Base-by-base conservation (phyloP, 192 early-diverging fungal genomes). In the Neocallimastix lanati region DNA sequence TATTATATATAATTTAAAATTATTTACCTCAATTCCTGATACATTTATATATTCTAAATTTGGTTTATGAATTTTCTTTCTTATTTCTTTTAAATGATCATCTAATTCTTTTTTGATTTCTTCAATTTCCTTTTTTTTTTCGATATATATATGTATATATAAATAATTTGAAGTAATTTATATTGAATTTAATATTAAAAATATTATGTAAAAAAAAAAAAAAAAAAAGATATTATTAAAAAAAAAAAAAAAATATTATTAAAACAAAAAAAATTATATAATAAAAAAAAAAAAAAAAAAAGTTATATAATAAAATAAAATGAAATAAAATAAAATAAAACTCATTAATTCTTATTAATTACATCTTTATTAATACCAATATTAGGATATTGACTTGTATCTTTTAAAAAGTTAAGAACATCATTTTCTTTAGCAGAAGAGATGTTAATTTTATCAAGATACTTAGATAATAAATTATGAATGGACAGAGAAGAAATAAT, bases 1-100 rank as follows among this genome's bases (percentile, higher is more conserved):
- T n/a, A n/a, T n/a, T n/a, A n/a, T n/a, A n/a, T n/a, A n/a, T n/a
- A n/a, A n/a, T n/a, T n/a, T n/a, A n/a, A n/a, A n/a, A n/a, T 80
- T 7, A 7, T 40, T 77, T 77, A 87, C 83, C 82, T 94, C 93
- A 13, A 92, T 88, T 2, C 90, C 91, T 0, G 92, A 87, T 3
- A 94, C 91, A 14, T 86, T 83, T 25, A 85, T 84, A 82, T 86
- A 96, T 80, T 87, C 84, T 37, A 93, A 80, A 18, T 78, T 79
- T 2, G 82, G 80, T 36, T 86, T 84, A 11, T 86, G 82, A 29
- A 92, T 81, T n/a, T 36, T 29, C 36, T 84, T 84, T 38, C 88
- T 80, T n/a, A 94, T 82, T 18, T 85, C 82, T 0, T 28, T 80
- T 2, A 92, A 82, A 77, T 92, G 81, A 0, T 83, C 83, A 27